Base-by-base conservation (phyloP, 805 yeast genomes). In the Teunomyces atbi region DNA sequence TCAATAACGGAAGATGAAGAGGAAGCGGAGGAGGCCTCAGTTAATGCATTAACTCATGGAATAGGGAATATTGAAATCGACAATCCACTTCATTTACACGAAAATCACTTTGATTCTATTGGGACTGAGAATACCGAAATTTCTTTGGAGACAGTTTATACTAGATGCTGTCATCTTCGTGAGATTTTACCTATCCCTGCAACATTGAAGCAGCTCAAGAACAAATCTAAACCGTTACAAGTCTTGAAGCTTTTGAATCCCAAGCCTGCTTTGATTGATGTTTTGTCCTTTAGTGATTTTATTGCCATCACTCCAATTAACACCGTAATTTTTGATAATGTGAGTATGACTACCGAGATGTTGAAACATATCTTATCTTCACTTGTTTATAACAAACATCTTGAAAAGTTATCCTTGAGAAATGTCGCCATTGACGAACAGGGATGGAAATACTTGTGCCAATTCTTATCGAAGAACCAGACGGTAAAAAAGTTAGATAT, bases 51-150 rank as follows among this genome's bases (percentile, higher is more conserved):
- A 4, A 28, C 43, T 6, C 42, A 42, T 8, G 45, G 44, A 11
- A 48, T 45, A 2, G 60, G 53, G 11, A 55, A 56, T 5, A 62
- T 68, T 29, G 84, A 76, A 48, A 85, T 86, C 54, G 95, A 86
- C 59, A 85, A 81, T 50, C 92, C 92, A 2, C 77, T 86, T 36
- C 86, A 81, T 61, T 45, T 72, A 19, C 84, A 82, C 60, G 84
- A 80, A 51, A 72, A 77, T 45, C 69, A 73, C 32, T 82, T 81
- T 55, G 72, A 64, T 15, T 68, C 63, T 38, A 65, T 63, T 3
- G 59, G 50, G 1, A 53, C 52, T 6, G 57, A 52, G 7, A 41
- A 43, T 7, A 53, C 57, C 1, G 56, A 59, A 10, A 55, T 76
- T 1, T 62, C 81, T 2, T 60, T 80, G 41, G 84, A 79, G 46